Percentiles rank a stretch among this genome's conserved stretches.
phyloP scores from a whole-genome alignment of 2,329 filamentous ascomycete species.

The Epichloe hybrida region DNA sequence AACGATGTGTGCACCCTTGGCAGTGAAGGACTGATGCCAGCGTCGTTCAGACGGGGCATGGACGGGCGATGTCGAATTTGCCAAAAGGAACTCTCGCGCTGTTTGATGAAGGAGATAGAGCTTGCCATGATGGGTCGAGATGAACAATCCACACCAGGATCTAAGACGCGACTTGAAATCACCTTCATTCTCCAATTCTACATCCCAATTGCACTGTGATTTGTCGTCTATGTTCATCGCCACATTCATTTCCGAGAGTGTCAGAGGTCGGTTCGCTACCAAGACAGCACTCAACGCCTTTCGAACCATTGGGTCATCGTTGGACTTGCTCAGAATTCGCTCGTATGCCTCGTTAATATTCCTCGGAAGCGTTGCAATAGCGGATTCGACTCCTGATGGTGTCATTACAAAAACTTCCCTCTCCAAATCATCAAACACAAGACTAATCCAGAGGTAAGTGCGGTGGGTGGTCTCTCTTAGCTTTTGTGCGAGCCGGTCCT shows the following conservation, averaged over 20 bases:
- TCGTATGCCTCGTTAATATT: neutral
- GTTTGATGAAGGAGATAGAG: slow-evolving; percentile 21
- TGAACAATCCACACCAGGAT: slow-evolving; percentile 9
- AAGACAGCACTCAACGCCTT: neutral
- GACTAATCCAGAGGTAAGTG: slow-evolving; percentile 25
- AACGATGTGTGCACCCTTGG: too few relatives aligned
- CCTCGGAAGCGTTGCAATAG: slow-evolving; percentile 7
- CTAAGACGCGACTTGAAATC: too few relatives aligned
- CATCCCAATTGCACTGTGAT: too few relatives aligned
- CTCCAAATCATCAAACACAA: slow-evolving; percentile 10
- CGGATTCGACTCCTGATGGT: too few relatives aligned
- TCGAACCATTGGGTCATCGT: neutral
- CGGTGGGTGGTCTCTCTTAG: slow-evolving; percentile 13
- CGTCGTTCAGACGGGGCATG: slow-evolving; percentile 1
- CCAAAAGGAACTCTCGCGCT: slow-evolving; percentile 18
- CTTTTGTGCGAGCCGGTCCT: neutral
- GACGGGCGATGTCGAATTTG: slow-evolving; percentile 5
- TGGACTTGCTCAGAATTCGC: neutral
- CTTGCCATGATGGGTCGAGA: slow-evolving; percentile 13
- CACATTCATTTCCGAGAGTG: too few relatives aligned
- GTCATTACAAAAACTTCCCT: too few relatives aligned
- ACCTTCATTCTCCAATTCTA: too few relatives aligned
- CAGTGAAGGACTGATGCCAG: neutral
- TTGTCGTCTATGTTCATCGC: too few relatives aligned
- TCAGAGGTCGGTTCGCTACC: slow-evolving; percentile 1